Evolutionary conservation across 495 filamentous ascomycete genomes (phyloP).

Genomic region (Parmelia sp.): DNA sequence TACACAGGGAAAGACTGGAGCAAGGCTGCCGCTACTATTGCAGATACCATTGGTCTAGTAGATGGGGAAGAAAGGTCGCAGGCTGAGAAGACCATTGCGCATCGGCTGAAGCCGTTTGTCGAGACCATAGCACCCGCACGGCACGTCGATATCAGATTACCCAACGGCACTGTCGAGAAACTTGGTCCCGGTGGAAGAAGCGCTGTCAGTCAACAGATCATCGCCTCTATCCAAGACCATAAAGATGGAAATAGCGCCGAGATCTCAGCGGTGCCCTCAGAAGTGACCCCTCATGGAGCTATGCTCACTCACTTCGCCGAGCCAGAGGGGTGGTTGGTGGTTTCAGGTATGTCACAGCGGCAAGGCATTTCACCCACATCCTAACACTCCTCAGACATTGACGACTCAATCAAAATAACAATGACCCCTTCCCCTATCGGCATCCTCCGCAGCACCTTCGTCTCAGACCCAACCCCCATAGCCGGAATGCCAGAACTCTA

Average conservation of each 20-base stretch:
- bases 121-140: slow-evolving; percentile 65
- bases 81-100: slow-evolving; percentile 57
- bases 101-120: slow-evolving; percentile 69
- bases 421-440: slow-evolving; percentile 70
- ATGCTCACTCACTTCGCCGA: slow-evolving; percentile 67
- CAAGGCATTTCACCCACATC: slow-evolving; percentile 2
- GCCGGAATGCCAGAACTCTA: slow-evolving; percentile 83
- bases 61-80: slow-evolving; percentile 50
- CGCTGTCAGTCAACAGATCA: slow-evolving; percentile 22
- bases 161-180: slow-evolving; percentile 32
- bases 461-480: slow-evolving; percentile 62
- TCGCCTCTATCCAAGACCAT: slow-evolving; percentile 17
- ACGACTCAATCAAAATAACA: slow-evolving; percentile 93
- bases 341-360: slow-evolving; percentile 54
- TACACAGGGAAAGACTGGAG: slow-evolving; percentile 59
- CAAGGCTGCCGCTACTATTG: slow-evolving; percentile 61
- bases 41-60: slow-evolving; percentile 62
- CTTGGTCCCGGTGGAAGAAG: slow-evolving; percentile 40
- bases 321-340: slow-evolving; percentile 76
- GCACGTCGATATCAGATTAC: slow-evolving; percentile 53
- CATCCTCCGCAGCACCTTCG: slow-evolving; percentile 78
- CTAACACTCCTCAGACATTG: slow-evolving; percentile 56
- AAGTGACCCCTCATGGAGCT: slow-evolving; percentile 40
- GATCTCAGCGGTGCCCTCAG: slow-evolving; percentile 36
- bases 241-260: slow-evolving; percentile 38